A percentile compares a stretch with the other conserved stretches of the same genome.
These are phyloP conservation scores for Lablab purpureus DNA, from an alignment of 306 rosid species.

Conservation along the genomic window DNA sequence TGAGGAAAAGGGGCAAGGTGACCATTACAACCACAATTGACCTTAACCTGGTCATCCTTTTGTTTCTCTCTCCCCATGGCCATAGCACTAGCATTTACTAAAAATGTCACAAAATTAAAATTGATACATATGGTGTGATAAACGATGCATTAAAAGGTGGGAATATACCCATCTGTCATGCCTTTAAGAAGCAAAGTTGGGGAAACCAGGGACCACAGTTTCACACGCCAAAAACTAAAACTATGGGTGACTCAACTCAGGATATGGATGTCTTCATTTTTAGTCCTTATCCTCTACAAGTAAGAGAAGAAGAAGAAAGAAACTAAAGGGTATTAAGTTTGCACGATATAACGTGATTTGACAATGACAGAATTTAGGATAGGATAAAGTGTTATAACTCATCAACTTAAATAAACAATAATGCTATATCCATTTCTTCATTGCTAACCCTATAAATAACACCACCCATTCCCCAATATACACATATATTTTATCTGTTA, in stretches of 20 bases:
- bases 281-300: constrained; percentile 71
- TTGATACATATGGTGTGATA: background rate
- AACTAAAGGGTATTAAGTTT: constrained; percentile 47
- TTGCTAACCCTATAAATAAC: constrained; percentile 19
- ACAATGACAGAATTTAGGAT: constrained; percentile 55
- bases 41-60: too few species aligned
- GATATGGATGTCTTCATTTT: constrained; percentile 70
- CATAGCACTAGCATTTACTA: background rate
- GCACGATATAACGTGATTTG: constrained; percentile 58
- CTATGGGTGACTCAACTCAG: constrained; percentile 61
- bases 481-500: background rate
- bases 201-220: constrained; percentile 51
- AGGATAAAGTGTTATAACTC: constrained; percentile 35
- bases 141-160: constrained; percentile 36
- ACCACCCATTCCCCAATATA: background rate
- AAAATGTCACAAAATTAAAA: too few species aligned
- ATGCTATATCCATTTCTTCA: constrained; percentile 60
- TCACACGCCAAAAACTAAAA: constrained; percentile 38
- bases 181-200: constrained; percentile 66
- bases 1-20: background rate
- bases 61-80: background rate
- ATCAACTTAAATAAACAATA: constrained; percentile 29
- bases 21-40: background rate
- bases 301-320: background rate
- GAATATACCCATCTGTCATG: constrained; percentile 57